Base-by-base conservation (phyloP, 108 stramenopile genomes). In the Pseudonitzschia multiseries region DNA sequence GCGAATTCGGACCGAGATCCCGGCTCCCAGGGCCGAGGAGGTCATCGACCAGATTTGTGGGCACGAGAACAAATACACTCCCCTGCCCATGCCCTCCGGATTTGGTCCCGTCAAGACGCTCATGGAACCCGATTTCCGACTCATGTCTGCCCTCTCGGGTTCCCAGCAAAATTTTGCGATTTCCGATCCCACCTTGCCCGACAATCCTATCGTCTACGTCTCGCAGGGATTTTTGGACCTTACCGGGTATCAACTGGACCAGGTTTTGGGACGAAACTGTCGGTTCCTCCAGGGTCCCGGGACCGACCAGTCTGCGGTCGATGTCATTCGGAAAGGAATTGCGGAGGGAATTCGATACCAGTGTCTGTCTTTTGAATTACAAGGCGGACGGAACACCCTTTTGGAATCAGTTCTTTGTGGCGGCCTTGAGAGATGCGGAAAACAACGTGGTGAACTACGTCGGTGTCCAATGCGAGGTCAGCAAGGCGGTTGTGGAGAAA, bases 161-260 rank as follows among this genome's bases (percentile, higher is more conserved):
- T 90, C 89, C 26, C 93, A 98, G 84, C 99, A 98, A 80, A 98
- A 97, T 81, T 99, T 99, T 82, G 93, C 97, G 54, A 96, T 99
- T 73, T 92, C 94, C 8, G 97, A 99, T 78, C 97, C 98, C 2
- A 93, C 84, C 54, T 83, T 99, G 28, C 96, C 97, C 24, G 97
- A 98, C 86, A 97, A 97, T 81, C 97, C 97, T 41, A 98, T 97
- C 71, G 93, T 97, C 4, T 97, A 95, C 77, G 92, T 92, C 21
- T 88, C 87, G 21, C 92, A 93, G 75, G 95, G 95, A 61, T 99
- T 99, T 74, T 75, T 97, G 54, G 85, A 87, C 65, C 73, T 99
- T 36, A 98, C 99, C 0, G 99, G 99, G 10, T 99, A 99, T 79
- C 80, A 90, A 28, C 81, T 93, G 54, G 87, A 90, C 66, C 96